A percentile compares a stretch with the other conserved stretches of the same genome.
These are phyloP conservation scores for Salix dunnii DNA, from an alignment of 345 rosid species.

Conservation along the genomic window DNA sequence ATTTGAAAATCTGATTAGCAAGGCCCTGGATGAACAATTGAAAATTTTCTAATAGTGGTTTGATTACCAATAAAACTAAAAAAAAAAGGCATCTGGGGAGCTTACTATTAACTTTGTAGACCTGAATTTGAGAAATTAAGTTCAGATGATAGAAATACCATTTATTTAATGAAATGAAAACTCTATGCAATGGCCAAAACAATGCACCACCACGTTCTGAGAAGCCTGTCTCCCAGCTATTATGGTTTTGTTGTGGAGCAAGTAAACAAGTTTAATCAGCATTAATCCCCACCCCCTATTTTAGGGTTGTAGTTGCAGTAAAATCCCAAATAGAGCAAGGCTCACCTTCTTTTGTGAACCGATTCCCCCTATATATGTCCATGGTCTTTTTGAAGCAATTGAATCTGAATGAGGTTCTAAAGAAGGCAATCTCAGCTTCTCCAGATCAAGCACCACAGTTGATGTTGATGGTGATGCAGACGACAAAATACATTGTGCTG, in stretches of 20 bases:
- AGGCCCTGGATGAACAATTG: not conserved
- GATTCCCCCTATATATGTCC: conserved; percentile 55
- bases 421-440: conserved; percentile 75
- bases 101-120: not conserved
- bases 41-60: not conserved
- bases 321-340: not conserved
- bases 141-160: not conserved
- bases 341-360: conserved; percentile 64
- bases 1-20: not conserved
- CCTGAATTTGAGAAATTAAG: not conserved
- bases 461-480: conserved; percentile 44
- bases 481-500: conserved; percentile 65
- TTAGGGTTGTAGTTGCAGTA: not conserved
- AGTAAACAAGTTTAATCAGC: too few relatives aligned
- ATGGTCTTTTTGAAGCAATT: conserved; percentile 42
- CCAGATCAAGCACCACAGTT: conserved; percentile 58
- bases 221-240: too few relatives aligned
- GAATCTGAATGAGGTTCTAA: conserved; percentile 54
- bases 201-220: not conserved
- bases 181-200: not conserved
- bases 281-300: too few relatives aligned
- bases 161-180: conserved; percentile 1
- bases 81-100: not conserved
- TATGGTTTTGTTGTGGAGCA: too few relatives aligned
- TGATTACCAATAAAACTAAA: not conserved